These are phyloP conservation scores for Picochlorum sp. DNA, from an alignment of 139 green algal species.

Conservation along the genomic window DNA sequence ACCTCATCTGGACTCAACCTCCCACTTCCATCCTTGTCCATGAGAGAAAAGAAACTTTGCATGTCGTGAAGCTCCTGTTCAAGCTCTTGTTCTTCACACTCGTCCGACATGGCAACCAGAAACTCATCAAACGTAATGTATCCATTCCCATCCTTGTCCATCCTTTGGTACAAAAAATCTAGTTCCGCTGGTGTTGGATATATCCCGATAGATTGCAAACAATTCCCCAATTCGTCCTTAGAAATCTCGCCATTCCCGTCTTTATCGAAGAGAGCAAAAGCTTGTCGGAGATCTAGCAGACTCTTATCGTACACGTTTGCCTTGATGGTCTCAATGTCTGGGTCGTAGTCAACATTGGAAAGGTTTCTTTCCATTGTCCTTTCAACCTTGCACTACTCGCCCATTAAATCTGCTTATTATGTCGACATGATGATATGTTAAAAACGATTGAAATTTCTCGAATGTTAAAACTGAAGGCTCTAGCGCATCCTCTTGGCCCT, in stretches of 20 bases:
- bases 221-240: neutral
- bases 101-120: neutral
- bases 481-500: too few species aligned
- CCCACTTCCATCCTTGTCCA: conserved; percentile 3
- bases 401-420: too few species aligned
- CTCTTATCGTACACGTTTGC: neutral
- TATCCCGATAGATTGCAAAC: neutral
- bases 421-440: too few species aligned
- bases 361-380: neutral
- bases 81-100: neutral
- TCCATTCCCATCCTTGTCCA: conserved; percentile 3
- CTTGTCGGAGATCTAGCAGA: neutral
- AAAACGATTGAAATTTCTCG: too few species aligned
- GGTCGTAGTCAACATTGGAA: neutral
- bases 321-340: neutral
- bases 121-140: conserved; percentile 4
- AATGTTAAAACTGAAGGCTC: too few species aligned
- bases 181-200: conserved; percentile 1
- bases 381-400: too few species aligned
- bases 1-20: neutral
- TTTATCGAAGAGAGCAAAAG: neutral
- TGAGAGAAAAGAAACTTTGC: neutral
- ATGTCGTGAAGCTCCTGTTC: conserved; percentile 1
- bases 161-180: neutral
- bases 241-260: neutral